phyloP scores from a whole-genome alignment of 1,284 basidiomycete species.

The Irpex sp. region DNA sequence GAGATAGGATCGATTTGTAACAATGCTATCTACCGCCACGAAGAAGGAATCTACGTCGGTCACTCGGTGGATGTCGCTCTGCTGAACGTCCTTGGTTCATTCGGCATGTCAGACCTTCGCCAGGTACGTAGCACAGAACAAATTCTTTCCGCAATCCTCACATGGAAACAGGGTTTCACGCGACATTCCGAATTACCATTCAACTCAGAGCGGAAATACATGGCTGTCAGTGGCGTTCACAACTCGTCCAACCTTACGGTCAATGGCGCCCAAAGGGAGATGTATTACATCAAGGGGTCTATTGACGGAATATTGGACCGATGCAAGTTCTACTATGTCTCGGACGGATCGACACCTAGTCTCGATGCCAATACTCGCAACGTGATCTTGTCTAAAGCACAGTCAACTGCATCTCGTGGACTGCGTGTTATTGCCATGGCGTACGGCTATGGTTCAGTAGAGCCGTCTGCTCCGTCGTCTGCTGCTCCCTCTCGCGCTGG shows the following conservation, averaged over 20 bases:
- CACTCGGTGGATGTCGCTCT: conserved; percentile 95
- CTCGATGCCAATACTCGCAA: conserved; percentile 68
- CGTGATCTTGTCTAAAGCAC: conserved; percentile 69
- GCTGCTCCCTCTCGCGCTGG: conserved; percentile 21
- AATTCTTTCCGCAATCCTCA: no score
- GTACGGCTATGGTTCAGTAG: conserved; percentile 69
- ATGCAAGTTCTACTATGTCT: conserved; percentile 86
- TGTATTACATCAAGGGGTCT: conserved; percentile 91
- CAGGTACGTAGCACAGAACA: conserved; percentile 39
- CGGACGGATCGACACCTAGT: conserved; percentile 76
- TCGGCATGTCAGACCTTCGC: conserved; percentile 72
- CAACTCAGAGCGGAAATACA: conserved; percentile 90
- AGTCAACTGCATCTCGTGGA: conserved; percentile 70
- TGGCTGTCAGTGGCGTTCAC: conserved; percentile 82
- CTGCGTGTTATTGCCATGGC: conserved; percentile 90
- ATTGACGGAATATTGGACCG: conserved; percentile 84
- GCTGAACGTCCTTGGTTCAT: conserved; percentile 74
- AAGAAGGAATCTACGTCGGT: conserved; percentile 76
- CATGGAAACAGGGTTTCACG: conserved; percentile 53
- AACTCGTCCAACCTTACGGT: conserved; percentile 30
- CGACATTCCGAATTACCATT: conserved; percentile 84
- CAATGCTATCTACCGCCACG: conserved; percentile 66
- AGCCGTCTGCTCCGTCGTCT: conserved; percentile 31
- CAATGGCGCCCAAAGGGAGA: conserved; percentile 45
- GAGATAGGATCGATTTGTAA: conserved; percentile 72